phyloP scores from a whole-genome alignment of 2,329 filamentous ascomycete genomes.

The Diaporthe humulicola region DNA sequence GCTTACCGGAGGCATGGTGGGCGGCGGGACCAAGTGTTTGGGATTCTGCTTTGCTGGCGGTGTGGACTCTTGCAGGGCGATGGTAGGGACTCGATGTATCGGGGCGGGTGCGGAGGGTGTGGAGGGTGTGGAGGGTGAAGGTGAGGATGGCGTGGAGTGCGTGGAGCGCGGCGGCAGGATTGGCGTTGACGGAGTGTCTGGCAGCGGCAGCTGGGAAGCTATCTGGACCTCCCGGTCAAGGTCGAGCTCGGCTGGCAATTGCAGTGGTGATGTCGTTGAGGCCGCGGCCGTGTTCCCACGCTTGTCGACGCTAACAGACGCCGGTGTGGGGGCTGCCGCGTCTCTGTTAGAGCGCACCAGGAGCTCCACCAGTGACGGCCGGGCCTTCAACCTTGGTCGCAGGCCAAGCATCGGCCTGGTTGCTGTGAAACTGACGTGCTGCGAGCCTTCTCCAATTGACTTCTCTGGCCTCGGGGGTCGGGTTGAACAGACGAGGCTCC shows the following conservation, averaged over 20 bases:
- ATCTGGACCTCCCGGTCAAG: slow-evolving; percentile 44
- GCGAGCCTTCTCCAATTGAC: slow-evolving; percentile 5
- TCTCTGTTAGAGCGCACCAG: slow-evolving; percentile 53
- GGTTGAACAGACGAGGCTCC: slow-evolving; percentile 1
- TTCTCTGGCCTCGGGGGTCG: not conserved
- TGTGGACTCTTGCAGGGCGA: slow-evolving; percentile 42
- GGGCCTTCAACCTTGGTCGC: slow-evolving; percentile 62
- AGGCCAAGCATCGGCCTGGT: slow-evolving; percentile 62
- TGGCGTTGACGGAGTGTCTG: slow-evolving; percentile 56
- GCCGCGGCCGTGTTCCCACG: slow-evolving; percentile 11
- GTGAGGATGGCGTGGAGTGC: slow-evolving; percentile 47
- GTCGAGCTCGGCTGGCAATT: slow-evolving; percentile 41
- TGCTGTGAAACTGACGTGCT: slow-evolving; percentile 24
- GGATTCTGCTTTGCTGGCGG: slow-evolving; percentile 48
- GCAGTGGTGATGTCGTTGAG: slow-evolving; percentile 47
- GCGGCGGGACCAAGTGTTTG: slow-evolving; percentile 46
- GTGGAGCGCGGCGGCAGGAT: slow-evolving; percentile 47
- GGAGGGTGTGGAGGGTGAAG: slow-evolving; percentile 47
- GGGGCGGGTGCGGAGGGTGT: slow-evolving; percentile 48
- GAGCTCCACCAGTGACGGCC: slow-evolving; percentile 67
- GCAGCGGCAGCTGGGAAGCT: slow-evolving; percentile 56
- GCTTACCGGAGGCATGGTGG: slow-evolving; percentile 70
- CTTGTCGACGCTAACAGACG: slow-evolving; percentile 30
- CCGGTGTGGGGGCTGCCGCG: slow-evolving; percentile 37
- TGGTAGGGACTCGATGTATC: slow-evolving; percentile 46